Base-by-base conservation (phyloP, 495 filamentous ascomycete genomes). In the Chaetomidium leptoderma region DNA sequence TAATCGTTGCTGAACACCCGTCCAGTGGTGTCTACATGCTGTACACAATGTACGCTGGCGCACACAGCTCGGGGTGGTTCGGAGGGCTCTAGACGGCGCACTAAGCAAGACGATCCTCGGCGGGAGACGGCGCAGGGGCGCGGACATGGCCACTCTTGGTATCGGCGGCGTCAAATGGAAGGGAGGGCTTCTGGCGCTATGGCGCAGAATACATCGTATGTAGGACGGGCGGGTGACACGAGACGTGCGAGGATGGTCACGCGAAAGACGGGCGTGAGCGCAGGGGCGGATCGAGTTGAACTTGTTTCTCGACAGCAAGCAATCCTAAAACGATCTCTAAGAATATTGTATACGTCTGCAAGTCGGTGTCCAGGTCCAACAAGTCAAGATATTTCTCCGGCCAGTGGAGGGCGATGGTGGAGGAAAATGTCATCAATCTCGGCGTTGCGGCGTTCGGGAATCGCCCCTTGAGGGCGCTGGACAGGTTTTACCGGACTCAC, bases 31-130 rank as follows among this genome's bases (percentile, higher is more conserved):
- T 24, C 39, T 23, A 33, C 62, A 69, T 37, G 59, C 46, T 19
- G 58, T 58, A 44, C 55, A 63, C 17, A 63, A 30, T 27, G 58
- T 14, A 40, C 56, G 64, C 43, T 52, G 60, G 32, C 59, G 58
- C 35, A 57, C 37, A 53, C 19, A 39, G 23, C 32, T 27, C 19
- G 53, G 26, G 6, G 14, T 14, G 17, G 43, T 42, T 30, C 44
- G 58, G 47, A 63, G 42, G 19, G 40, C 8, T 17, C 32, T 43
- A 11, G 53, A 33, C 27, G 19, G n/a, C 24, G 40, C 23, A 19
- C 30, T 14, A 37, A 63, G 53, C 0, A 55, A 10, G 21, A 17
- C 24, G 4, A 24, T 37, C 40, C 36, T 40, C 16, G 53, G 13
- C 24, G 45, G 27, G 11, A 56, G 33, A 24, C 32, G 33, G 53